Evolutionary conservation across 2,329 filamentous ascomycete species (phyloP).

Genomic region (Aspergillus sp.): DNA sequence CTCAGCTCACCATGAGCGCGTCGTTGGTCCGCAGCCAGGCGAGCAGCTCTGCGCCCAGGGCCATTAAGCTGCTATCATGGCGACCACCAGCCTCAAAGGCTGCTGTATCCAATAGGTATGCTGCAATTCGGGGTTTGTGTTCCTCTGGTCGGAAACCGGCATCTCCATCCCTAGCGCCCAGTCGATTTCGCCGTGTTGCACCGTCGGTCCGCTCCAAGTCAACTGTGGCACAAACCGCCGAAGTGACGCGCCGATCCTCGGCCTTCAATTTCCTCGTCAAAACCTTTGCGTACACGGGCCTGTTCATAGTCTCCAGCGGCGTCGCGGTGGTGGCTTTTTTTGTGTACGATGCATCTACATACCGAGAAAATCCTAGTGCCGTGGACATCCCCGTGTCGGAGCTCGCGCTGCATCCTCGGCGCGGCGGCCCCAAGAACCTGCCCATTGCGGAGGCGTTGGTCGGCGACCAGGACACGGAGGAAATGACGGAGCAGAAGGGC

Average conservation of each 20-base stretch:
- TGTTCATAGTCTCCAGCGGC: slow-evolving; percentile 62
- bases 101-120: slow-evolving; percentile 5
- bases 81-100: slow-evolving; percentile 12
- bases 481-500: slow-evolving; percentile 62
- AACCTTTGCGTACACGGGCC: slow-evolving; percentile 62
- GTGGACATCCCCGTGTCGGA: slow-evolving; percentile 76
- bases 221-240: slow-evolving; percentile 10
- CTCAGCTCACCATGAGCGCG: slow-evolving; percentile 19
- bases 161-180: slow-evolving; percentile 15
- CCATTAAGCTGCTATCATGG: slow-evolving; percentile 14
- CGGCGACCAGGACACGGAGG: slow-evolving; percentile 73
- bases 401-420: slow-evolving; percentile 67
- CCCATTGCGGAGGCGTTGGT: slow-evolving; percentile 82
- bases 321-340: slow-evolving; percentile 74
- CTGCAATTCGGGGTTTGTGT: slow-evolving; percentile 14
- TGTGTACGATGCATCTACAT: slow-evolving; percentile 85
- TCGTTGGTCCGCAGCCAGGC: slow-evolving; percentile 22
- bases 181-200: slow-evolving; percentile 13
- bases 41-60: slow-evolving; percentile 18
- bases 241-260: slow-evolving; percentile 17
- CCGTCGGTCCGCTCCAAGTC: slow-evolving; percentile 24
- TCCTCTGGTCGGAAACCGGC: slow-evolving; percentile 11
- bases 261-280: slow-evolving; percentile 53
- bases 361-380: slow-evolving; percentile 58
- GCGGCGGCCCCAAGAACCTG: slow-evolving; percentile 87